phyloP scores from a whole-genome alignment of 805 yeast species.

The Candida xiaguanensis region DNA sequence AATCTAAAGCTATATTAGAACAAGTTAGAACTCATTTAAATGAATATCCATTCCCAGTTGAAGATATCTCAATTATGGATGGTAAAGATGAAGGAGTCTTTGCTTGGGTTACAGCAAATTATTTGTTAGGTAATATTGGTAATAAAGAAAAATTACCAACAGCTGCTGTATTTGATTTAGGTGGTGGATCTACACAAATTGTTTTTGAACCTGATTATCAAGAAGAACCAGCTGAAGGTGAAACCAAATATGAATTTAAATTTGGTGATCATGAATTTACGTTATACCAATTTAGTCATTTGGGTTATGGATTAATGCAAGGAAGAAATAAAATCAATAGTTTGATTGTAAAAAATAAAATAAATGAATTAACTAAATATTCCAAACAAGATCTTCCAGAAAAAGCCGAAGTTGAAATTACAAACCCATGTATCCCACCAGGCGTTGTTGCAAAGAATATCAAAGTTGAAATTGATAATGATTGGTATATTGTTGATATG shows the following conservation, averaged over 20 bases:
- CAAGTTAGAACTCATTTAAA: conserved; percentile 72
- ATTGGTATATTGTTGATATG: conserved; percentile 52
- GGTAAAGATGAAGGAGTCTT: conserved; percentile 97
- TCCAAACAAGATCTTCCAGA: conserved; percentile 23
- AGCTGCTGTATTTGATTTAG: conserved; percentile 95
- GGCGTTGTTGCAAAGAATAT: conserved; percentile 58
- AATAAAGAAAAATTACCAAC: conserved; percentile 71
- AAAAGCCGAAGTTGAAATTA: conserved; percentile 41
- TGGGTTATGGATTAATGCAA: conserved; percentile 94
- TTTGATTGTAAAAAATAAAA: conserved; percentile 52
- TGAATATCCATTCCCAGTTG: conserved; percentile 89
- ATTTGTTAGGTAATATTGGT: conserved; percentile 90
- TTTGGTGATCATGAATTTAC: conserved; percentile 81
- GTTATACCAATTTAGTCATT: conserved; percentile 89
- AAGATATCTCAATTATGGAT: conserved; percentile 90
- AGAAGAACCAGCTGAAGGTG: conserved; percentile 77
- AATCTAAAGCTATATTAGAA: conserved; percentile 64
- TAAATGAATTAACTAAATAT: conserved; percentile 15
- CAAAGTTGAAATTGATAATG: conserved; percentile 50
- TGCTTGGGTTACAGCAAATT: conserved; percentile 98
- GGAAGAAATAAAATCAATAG: conserved; percentile 82
- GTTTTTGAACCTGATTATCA: conserved; percentile 91
- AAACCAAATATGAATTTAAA: conserved; percentile 73
- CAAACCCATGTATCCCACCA: conserved; percentile 89
- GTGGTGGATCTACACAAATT: conserved; percentile 98